Evolutionary conservation across 441 rosid genomes (phyloP), one percentile per base, ranked within the genome.

Genomic region (Biscutella laevigata): DNA sequence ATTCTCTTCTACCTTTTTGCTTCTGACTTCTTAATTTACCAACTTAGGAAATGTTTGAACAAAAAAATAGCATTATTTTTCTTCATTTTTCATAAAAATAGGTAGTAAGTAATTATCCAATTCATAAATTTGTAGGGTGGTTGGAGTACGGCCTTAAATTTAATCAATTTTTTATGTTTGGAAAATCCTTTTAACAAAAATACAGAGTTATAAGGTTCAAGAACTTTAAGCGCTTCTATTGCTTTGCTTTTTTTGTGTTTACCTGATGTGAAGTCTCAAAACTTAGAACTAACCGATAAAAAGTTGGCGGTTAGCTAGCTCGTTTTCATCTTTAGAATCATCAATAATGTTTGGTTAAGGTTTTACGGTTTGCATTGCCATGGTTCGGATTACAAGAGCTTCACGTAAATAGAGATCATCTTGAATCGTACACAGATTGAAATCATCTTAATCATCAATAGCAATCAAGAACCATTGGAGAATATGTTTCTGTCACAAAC

Each of bases 11-110:
- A 45, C 29, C 13, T 20, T 7, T 50, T 22, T 21, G 21, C 15
- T 30, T 37, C 20, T 62, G 48, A 28, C n/a, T n/a, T n/a, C n/a
- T n/a, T n/a, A n/a, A n/a, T n/a, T 40, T 51, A 37, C 48, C 47
- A 20, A 46, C 35, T 21, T 14, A 29, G 41, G 6, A 43, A 61
- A 19, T 44, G 26, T 53, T 44, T 62, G 41, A 19, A 46, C 54
- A n/a, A n/a, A 26, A 20, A 42, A 13, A 15, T 38, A 53, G 37
- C 20, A 28, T 40, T 36, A 47, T 21, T 16, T 46, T 39, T 16
- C 24, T 63, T 55, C 49, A 25, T 40, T 47, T 40, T 11, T 37
- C 57, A 48, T 46, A 45, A 54, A 5, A 43, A 1, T 14, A 45
- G 33, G 7, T 43, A 29, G 50, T 38, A 36, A 3, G 30, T 38